Evolutionary conservation across 148 eudicot species (phyloP), one percentile per base, ranked within the genome.

Genomic region (Tetragonia tetragonoides): DNA sequence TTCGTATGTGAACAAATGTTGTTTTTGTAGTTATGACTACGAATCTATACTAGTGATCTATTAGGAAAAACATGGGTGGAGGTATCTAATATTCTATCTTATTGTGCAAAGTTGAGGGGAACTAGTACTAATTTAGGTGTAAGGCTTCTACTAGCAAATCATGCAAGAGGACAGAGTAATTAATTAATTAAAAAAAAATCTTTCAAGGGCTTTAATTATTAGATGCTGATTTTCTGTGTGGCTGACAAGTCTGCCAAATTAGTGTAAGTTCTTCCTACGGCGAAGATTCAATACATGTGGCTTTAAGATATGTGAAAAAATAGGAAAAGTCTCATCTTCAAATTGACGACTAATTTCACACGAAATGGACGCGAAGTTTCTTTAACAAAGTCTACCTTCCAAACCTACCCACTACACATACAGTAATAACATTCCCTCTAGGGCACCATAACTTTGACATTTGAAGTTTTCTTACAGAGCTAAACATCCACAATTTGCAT

Each of bases 241-340:
- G 44, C 51, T 44, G 80, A 61, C 75, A 61, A 70, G 12, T 24
- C 28, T 61, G 75, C 57, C 75, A 46, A 1, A 46, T 10, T 46
- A 10, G 10, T 46, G 38, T 20, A 23, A n/a, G 10, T 41, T 3
- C 14, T 67, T 0, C n/a, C 14, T 9, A 41, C 51, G 61, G 71
- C 74, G 61, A 76, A 81, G 80, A 81, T 76, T 72, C 59, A 66
- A 24, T 68, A 15, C 23, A 40, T 68, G 63, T 65, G 72, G 77
- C 77, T 73, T 72, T 73, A 73, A 47, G 69, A 23, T 42, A 56
- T 60, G 15, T 53, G 17, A 10, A 21, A 21, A 24, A 68, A 6
- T 24, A 21, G 70, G 69, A 67, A 54, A 81, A 81, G 77, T 66
- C 78, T 72, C 14, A 70, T 70, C 80, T 28, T 76, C n/a, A 70